A percentile compares a stretch with the other conserved stretches of the same genome.
phyloP scores from a whole-genome alignment of 2,329 filamentous ascomycete species.

The Ceratocystis destructans region DNA sequence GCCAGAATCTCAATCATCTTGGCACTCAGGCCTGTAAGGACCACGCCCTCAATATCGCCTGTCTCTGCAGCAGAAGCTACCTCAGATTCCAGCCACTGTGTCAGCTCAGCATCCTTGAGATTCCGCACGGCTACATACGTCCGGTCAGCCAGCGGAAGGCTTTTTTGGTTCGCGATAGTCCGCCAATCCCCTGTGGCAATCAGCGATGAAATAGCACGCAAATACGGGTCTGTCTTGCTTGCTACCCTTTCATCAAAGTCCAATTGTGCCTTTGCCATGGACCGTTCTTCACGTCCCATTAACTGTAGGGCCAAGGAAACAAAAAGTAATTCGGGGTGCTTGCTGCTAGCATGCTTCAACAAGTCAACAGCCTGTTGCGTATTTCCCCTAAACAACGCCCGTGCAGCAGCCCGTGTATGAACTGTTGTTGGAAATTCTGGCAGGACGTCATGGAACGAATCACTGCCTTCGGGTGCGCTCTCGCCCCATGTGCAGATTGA shows the following conservation, averaged over 20 bases:
- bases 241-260: slow-evolving; percentile 47
- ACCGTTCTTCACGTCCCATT: slow-evolving; percentile 37
- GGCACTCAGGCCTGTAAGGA: slow-evolving; percentile 65
- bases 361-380: slow-evolving; percentile 55
- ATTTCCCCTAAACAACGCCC: slow-evolving; percentile 60
- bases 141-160: slow-evolving; percentile 61
- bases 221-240: slow-evolving; percentile 59
- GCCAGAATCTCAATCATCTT: slow-evolving; percentile 60
- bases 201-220: slow-evolving; percentile 64
- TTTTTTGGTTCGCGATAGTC: slow-evolving; percentile 56
- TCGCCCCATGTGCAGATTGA: slow-evolving; percentile 59
- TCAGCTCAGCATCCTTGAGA: slow-evolving; percentile 47
- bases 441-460: slow-evolving; percentile 31
- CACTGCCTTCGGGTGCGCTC: slow-evolving; percentile 29
- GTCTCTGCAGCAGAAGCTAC: slow-evolving; percentile 41
- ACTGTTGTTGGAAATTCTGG: slow-evolving; percentile 39
- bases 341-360: slow-evolving; percentile 51
- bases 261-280: slow-evolving; percentile 35
- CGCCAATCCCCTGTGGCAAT: slow-evolving; percentile 67
- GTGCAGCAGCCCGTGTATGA: slow-evolving; percentile 62
- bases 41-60: slow-evolving; percentile 56
- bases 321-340: slow-evolving; percentile 51
- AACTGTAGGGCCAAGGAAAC: slow-evolving; percentile 54
- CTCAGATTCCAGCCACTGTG: slow-evolving; percentile 54
- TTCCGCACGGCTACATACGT: slow-evolving; percentile 58